Evolutionary conservation across 805 yeast genomes (phyloP).

Genomic region (Kluyveromyces aestuarii): DNA sequence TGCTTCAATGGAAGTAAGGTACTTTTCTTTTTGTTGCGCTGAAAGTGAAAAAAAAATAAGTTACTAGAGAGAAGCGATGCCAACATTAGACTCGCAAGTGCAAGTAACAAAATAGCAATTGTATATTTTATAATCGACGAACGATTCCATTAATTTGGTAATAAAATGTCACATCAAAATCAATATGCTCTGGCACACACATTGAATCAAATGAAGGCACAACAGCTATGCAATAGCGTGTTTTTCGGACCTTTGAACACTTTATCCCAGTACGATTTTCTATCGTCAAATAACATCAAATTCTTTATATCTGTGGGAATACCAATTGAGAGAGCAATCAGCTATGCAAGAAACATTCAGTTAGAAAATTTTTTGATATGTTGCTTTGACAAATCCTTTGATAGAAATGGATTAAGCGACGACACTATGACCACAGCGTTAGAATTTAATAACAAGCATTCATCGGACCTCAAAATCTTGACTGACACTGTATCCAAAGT

Average conservation of each 20-base stretch:
- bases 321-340: slow-evolving; percentile 27
- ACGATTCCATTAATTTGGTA: neutral
- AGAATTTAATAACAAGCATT: slow-evolving; percentile 5
- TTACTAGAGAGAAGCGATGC: neutral
- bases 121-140: neutral
- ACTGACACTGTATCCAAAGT: slow-evolving; percentile 1
- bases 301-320: slow-evolving; percentile 30
- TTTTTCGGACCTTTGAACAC: slow-evolving; percentile 41
- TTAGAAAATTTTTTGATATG: slow-evolving; percentile 26
- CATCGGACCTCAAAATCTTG: slow-evolving; percentile 4
- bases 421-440: neutral
- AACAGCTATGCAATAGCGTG: slow-evolving; percentile 32
- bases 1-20: neutral
- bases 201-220: slow-evolving; percentile 29
- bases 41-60: neutral
- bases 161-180: slow-evolving; percentile 9
- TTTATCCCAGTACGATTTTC: slow-evolving; percentile 30
- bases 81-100: neutral
- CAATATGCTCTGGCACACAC: slow-evolving; percentile 11
- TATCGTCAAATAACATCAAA: slow-evolving; percentile 32
- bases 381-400: slow-evolving; percentile 28
- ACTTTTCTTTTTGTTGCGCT: neutral
- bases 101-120: neutral
- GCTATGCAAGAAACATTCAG: slow-evolving; percentile 21
- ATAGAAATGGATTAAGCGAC: slow-evolving; percentile 5